These are phyloP conservation scores for Cicer chorassanicum DNA, from an alignment of 306 rosid genomes.

Conservation along the genomic window DNA sequence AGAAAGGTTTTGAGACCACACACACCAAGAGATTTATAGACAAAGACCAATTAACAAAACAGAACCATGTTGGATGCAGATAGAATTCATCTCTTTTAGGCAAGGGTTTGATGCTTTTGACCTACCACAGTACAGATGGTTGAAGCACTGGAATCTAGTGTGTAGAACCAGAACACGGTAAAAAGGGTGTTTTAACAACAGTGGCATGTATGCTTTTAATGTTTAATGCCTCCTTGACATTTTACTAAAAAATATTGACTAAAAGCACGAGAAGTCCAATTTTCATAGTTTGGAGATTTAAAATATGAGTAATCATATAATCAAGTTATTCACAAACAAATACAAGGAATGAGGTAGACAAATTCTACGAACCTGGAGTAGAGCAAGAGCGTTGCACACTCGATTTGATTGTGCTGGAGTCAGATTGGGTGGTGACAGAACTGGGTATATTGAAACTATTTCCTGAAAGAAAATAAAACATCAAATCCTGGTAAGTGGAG, in stretches of 20 bases:
- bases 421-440: conserved; percentile 91
- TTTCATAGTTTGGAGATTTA: conserved; percentile 6
- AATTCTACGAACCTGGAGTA: conserved; percentile 77
- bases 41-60: background rate
- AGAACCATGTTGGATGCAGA: conserved; percentile 1
- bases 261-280: background rate
- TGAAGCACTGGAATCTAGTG: background rate
- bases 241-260: conserved; percentile 1
- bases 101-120: conserved; percentile 6
- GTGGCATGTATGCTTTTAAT: conserved; percentile 9
- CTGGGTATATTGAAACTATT: conserved; percentile 93
- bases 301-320: conserved; percentile 11
- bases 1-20: background rate
- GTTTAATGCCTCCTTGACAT: conserved; percentile 25
- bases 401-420: conserved; percentile 90
- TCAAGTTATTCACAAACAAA: conserved; percentile 38
- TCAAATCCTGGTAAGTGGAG: conserved; percentile 24
- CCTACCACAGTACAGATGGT: background rate
- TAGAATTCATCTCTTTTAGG: background rate
- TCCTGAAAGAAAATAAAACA: conserved; percentile 63
- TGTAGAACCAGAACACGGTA: background rate
- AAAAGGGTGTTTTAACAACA: background rate
- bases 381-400: conserved; percentile 98
- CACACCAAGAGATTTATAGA: background rate
- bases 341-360: conserved; percentile 29